Evolutionary conservation across 2,329 filamentous ascomycete genomes (phyloP).

Genomic region (Coleophoma crateriformis): DNA sequence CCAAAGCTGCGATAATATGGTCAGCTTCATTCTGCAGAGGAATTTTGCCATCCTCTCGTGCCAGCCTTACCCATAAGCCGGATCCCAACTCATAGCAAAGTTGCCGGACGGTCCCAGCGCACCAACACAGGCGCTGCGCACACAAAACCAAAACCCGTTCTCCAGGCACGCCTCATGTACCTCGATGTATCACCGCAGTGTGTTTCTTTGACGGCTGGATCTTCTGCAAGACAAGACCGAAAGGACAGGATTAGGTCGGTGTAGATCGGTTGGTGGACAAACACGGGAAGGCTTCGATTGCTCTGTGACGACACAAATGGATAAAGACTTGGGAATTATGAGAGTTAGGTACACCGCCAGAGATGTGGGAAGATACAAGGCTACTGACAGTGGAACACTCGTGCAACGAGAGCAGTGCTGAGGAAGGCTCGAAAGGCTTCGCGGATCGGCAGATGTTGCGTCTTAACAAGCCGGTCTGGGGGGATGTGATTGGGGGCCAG

Average conservation of each 20-base stretch:
- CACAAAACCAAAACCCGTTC: constrained; percentile 10
- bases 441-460: too few relatives aligned
- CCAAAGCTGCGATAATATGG: constrained; percentile 49
- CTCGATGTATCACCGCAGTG: not conserved
- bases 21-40: constrained; percentile 14
- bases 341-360: too few relatives aligned
- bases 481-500: too few relatives aligned
- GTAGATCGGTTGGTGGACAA: too few relatives aligned
- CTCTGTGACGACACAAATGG: too few relatives aligned
- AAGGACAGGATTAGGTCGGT: not conserved
- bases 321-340: too few relatives aligned
- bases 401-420: too few relatives aligned
- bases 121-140: not conserved
- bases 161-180: constrained; percentile 8
- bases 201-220: not conserved
- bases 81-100: constrained; percentile 60
- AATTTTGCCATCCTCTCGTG: not conserved
- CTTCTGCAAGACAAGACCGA: not conserved
- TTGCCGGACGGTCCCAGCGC: constrained; percentile 6
- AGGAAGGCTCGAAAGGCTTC: too few relatives aligned
- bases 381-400: too few relatives aligned
- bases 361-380: too few relatives aligned
- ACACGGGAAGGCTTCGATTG: too few relatives aligned
- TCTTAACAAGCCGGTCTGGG: too few relatives aligned
- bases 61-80: constrained; percentile 43